A percentile compares a stretch with the other conserved stretches of the same genome.
phyloP scores from a whole-genome alignment of 768 basidiomycete genomes.

The Suillus ampliporus region DNA sequence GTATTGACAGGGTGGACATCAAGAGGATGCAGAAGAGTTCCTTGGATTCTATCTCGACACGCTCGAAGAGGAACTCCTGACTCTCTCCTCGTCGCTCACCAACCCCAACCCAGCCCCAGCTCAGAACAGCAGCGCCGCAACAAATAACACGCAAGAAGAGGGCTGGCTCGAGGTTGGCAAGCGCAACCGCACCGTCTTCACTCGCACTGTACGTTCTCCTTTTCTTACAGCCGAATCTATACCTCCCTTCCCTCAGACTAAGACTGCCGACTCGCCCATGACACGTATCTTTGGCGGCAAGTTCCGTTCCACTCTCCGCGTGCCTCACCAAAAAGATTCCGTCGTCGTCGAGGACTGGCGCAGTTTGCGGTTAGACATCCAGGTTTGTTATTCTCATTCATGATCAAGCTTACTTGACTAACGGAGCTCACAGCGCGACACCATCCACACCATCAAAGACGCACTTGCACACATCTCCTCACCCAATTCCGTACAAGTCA shows the following conservation, averaged over 20 bases:
- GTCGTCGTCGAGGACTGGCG: constrained; percentile 93
- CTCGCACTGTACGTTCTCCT: constrained; percentile 67
- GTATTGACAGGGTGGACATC: constrained; percentile 76
- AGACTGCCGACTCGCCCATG: constrained; percentile 84
- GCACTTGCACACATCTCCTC: constrained; percentile 79
- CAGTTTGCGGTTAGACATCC: constrained; percentile 87
- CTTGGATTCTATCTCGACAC: constrained; percentile 97
- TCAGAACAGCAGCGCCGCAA: constrained; percentile 16
- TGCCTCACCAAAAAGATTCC: constrained; percentile 84
- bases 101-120: constrained; percentile 42
- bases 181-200: constrained; percentile 79
- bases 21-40: constrained; percentile 99
- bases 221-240: constrained; percentile 7
- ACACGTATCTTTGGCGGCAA: constrained; percentile 94
- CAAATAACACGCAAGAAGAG: constrained; percentile 44
- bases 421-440: constrained; percentile 64
- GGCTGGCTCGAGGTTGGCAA: constrained; percentile 95
- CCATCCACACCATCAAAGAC: constrained; percentile 80
- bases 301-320: constrained; percentile 82
- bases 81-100: constrained; percentile 59
- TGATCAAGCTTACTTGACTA: neutral
- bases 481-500: constrained; percentile 81
- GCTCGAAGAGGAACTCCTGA: constrained; percentile 88
- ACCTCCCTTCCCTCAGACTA: constrained; percentile 53
- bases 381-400: constrained; percentile 48